Percentiles rank a stretch among this genome's conserved stretches.
Conservation (phyloP, 1,284 basidiomycete genomes). For the Pseudozyma sp. region DNA sequence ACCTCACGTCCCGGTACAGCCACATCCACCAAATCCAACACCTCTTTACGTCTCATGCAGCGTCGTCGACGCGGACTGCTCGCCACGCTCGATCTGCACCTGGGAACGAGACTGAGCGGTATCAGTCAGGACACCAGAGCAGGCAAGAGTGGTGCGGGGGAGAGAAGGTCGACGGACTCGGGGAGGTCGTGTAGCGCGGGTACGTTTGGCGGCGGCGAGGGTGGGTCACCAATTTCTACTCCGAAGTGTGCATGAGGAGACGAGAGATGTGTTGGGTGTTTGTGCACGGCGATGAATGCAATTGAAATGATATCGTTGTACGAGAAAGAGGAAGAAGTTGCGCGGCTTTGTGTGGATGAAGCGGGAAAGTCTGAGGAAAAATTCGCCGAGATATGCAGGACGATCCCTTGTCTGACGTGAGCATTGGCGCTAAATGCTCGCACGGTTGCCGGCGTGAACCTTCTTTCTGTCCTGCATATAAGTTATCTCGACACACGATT, state of each 20-base stretch:
- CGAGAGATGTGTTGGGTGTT: too few relatives aligned
- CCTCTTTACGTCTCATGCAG: slow-evolving; percentile 7
- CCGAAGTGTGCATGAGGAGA: neutral
- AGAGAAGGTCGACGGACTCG: slow-evolving; percentile 12
- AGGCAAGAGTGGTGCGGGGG: neutral
- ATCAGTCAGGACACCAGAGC: slow-evolving; percentile 11
- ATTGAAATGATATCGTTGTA: too few relatives aligned
- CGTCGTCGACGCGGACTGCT: slow-evolving; percentile 11
- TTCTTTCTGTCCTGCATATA: too few relatives aligned
- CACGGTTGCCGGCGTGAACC: neutral
- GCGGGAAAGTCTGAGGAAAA: neutral
- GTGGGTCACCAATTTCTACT: slow-evolving; percentile 1
- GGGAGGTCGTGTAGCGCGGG: slow-evolving; percentile 22
- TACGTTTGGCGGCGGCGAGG: slow-evolving; percentile 30
- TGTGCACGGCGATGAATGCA: too few relatives aligned
- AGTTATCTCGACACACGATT: too few relatives aligned
- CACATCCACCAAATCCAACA: slow-evolving; percentile 14
- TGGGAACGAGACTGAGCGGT: slow-evolving; percentile 5
- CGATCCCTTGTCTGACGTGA: neutral
- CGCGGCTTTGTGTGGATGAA: neutral
- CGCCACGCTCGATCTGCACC: slow-evolving; percentile 16
- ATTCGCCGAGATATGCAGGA: neutral
- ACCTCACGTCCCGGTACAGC: slow-evolving; percentile 14
- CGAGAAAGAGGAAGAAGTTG: neutral
- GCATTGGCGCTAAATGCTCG: neutral